A percentile compares a stretch with the other conserved stretches of the same genome.
phyloP scores from a whole-genome alignment of 2,329 filamentous ascomycete genomes.

The Fusarium pseudocircinatum region DNA sequence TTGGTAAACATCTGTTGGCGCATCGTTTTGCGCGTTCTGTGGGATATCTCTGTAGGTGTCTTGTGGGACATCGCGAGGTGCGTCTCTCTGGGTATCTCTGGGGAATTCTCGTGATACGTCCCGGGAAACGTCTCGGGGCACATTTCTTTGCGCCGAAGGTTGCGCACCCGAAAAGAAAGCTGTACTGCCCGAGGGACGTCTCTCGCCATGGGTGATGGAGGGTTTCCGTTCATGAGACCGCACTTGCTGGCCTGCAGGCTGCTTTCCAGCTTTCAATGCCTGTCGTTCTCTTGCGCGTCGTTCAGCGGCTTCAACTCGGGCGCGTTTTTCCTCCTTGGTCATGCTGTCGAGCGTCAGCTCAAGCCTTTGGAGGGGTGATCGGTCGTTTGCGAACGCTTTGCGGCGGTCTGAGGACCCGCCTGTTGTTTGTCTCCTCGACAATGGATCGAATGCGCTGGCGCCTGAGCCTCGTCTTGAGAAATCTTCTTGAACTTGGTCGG shows the following conservation, averaged over 20 bases:
- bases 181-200: conserved; percentile 20
- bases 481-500: conserved; percentile 34
- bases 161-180: conserved; percentile 26
- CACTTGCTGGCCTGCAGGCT: conserved; percentile 29
- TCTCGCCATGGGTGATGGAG: conserved; percentile 27
- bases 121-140: neutral
- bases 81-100: conserved; percentile 24
- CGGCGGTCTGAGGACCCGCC: conserved; percentile 55
- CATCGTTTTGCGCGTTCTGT: conserved; percentile 21
- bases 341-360: conserved; percentile 91
- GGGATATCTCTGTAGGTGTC: conserved; percentile 15
- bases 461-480: conserved; percentile 37
- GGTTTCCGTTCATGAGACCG: conserved; percentile 40
- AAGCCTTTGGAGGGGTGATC: conserved; percentile 91
- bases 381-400: conserved; percentile 77
- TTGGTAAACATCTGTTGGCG: conserved; percentile 25
- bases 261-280: conserved; percentile 50
- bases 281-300: conserved; percentile 72
- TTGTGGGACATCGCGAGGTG: conserved; percentile 12
- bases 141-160: conserved; percentile 23
- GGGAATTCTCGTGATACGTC: conserved; percentile 5
- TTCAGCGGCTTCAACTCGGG: conserved; percentile 85
- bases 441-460: conserved; percentile 31
- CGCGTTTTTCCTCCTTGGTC: conserved; percentile 94
- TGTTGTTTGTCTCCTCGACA: conserved; percentile 52